Percentiles rank a stretch among this genome's conserved stretches.
Evolutionary conservation across 2,329 filamentous ascomycete species (phyloP).

Genomic region (Didymella glomerata): DNA sequence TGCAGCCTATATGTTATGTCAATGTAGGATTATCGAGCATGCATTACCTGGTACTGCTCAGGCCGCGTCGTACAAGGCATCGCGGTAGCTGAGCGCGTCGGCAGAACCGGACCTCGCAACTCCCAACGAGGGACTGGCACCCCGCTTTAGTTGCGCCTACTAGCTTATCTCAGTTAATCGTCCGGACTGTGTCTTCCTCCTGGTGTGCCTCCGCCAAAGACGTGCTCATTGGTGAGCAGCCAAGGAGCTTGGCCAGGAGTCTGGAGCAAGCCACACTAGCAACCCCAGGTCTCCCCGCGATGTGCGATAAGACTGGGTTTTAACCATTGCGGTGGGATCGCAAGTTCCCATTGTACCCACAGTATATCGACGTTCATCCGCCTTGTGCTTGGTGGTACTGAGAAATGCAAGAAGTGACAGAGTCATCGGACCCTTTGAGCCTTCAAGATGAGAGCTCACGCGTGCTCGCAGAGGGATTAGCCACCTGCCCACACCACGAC

Average conservation of each 20-base stretch:
- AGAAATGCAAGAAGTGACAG: no score
- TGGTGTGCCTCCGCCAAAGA: slow-evolving; percentile 13
- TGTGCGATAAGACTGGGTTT: slow-evolving; percentile 21
- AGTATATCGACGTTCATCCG: not conserved
- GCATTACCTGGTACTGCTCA: slow-evolving; percentile 2
- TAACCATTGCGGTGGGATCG: slow-evolving; percentile 9
- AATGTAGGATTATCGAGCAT: not conserved
- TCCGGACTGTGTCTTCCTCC: slow-evolving; percentile 8
- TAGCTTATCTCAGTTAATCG: slow-evolving; percentile 16
- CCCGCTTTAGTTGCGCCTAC: slow-evolving; percentile 5
- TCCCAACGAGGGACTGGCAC: slow-evolving; percentile 14
- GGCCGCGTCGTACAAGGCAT: slow-evolving; percentile 3
- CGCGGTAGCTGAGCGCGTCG: slow-evolving; percentile 1
- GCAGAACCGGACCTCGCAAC: not conserved
- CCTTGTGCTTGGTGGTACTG: not conserved
- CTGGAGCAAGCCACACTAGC: slow-evolving; percentile 47
- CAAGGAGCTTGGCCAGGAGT: slow-evolving; percentile 45
- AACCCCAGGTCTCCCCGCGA: slow-evolving; percentile 31
- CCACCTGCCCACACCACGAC: slow-evolving; percentile 12
- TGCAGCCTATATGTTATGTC: not conserved
- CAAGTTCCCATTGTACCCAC: not conserved
- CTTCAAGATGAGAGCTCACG: not conserved
- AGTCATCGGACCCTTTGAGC: not conserved
- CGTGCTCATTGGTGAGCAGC: slow-evolving; percentile 27
- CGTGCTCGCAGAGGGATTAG: not conserved